Base-by-base conservation (phyloP, 164 flowering plant genomes). In the Aristolochia californica region DNA sequence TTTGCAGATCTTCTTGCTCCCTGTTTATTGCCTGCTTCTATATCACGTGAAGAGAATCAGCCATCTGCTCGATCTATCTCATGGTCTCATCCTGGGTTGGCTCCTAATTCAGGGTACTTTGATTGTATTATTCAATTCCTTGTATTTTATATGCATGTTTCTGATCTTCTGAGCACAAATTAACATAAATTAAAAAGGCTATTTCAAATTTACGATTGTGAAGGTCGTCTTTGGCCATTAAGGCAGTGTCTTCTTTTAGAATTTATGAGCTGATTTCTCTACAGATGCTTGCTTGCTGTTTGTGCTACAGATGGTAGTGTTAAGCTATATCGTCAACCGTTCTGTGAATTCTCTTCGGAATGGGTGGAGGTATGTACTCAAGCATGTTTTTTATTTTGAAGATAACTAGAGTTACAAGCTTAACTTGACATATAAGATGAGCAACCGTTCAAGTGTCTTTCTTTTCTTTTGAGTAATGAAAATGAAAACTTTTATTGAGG, bases 251-350 rank as follows among this genome's bases (percentile, higher is more conserved):
- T 34, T 1, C 27, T 54, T 52, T n/a, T 44, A 52, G 30, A 53
- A 17, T 27, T 53, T 15, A 7, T 21, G 48, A 34, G 12, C 61
- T 62, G 56, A 44, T 67, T 57, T 61, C 63, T 48, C 7, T 61
- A 30, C 70, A 88, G 98, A 71, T 86, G 96, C 76, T 77, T 91
- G 87, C 87, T 91, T 66, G 93, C 89, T 66, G 85, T 91, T 64
- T 91, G 98, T 74, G 78, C 93, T n/a, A 65, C 76, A 24, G 83
- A 80, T 44, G 98, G 96, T 45, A 74, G 75, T 48, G 93, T 86
- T 50, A 88, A 86, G 74, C 66, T 91, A 53, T 91, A 86, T 55
- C 83, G 87, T 40, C 74, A 73, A 53, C 96, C 98, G 14, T 83
- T 63, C 68, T 74, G 70, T 62, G 95, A 88, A 62, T 86, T 72